A percentile compares a stretch with the other conserved stretches of the same genome.
These are phyloP conservation scores for Pseudogymnoascus sp. DNA, from an alignment of 2,329 filamentous ascomycete species.

Conservation along the genomic window DNA sequence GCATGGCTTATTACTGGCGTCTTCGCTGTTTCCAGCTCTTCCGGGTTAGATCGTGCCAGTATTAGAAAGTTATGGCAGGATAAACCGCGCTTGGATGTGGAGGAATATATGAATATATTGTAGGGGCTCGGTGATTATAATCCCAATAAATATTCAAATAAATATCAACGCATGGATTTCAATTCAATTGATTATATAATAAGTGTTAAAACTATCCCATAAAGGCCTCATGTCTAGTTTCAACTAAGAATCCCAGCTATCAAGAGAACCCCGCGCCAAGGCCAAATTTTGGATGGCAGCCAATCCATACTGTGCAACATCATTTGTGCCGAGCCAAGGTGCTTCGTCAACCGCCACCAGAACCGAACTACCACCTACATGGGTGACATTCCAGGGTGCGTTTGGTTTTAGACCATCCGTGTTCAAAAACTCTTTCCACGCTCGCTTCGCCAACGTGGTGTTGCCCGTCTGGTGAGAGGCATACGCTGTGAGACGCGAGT, in stretches of 20 bases:
- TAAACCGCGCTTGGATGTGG: neutral
- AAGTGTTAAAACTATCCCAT: neutral
- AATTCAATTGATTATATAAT: neutral
- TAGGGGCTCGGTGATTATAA: neutral
- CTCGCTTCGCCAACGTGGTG: conserved; percentile 40
- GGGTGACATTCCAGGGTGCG: conserved; percentile 32
- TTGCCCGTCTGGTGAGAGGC: conserved; percentile 39
- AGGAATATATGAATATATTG: neutral
- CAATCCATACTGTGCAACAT: conserved; percentile 49
- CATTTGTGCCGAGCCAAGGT: conserved; percentile 50
- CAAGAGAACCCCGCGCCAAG: conserved; percentile 20
- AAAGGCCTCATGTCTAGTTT: too few species aligned
- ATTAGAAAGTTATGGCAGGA: neutral
- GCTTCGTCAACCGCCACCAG: conserved; percentile 47
- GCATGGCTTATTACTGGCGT: neutral
- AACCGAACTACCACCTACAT: conserved; percentile 37
- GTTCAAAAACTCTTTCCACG: conserved; percentile 48
- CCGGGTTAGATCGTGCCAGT: neutral
- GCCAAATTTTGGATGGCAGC: conserved; percentile 51
- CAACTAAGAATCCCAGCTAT: conserved; percentile 2
- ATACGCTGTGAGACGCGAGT: conserved; percentile 52
- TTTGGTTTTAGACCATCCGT: conserved; percentile 39
- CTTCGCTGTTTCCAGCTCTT: neutral
- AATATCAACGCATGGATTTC: neutral
- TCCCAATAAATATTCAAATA: neutral